Percentiles rank a stretch among this genome's conserved stretches.
phyloP scores from a whole-genome alignment of 2,329 filamentous ascomycete genomes.

The Berkeleyomyces basicola region DNA sequence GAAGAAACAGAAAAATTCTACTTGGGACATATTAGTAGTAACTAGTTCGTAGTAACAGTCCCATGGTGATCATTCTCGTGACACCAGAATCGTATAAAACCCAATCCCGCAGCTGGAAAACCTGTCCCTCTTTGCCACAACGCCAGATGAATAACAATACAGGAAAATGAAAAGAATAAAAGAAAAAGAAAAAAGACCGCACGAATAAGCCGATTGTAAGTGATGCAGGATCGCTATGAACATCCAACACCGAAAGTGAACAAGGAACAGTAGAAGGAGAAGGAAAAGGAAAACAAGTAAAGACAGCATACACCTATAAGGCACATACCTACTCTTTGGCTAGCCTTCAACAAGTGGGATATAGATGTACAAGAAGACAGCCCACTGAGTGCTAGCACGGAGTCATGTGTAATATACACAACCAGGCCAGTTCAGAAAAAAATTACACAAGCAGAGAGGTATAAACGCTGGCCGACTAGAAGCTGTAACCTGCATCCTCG shows the following conservation, averaged over 20 bases:
- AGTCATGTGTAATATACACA: neutral
- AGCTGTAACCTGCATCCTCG: slow-evolving; percentile 37
- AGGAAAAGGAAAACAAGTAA: neutral
- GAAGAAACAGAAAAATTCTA: too few species aligned
- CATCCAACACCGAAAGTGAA: neutral
- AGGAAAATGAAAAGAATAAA: neutral
- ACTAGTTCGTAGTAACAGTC: too few species aligned
- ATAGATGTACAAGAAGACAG: neutral
- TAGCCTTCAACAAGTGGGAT: neutral
- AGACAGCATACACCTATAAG: neutral
- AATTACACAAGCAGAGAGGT: neutral
- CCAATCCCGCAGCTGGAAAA: too few species aligned
- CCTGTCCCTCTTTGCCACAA: too few species aligned
- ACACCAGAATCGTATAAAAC: too few species aligned
- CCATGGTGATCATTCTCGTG: too few species aligned
- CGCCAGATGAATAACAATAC: too few species aligned
- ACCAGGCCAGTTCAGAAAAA: neutral
- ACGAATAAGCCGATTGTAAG: neutral
- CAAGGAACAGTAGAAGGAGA: neutral
- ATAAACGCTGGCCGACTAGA: neutral
- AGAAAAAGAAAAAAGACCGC: neutral
- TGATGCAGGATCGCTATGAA: neutral
- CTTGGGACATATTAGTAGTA: too few species aligned
- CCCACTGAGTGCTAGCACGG: neutral
- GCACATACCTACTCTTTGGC: neutral